Percentiles rank a stretch among this genome's conserved stretches.
Evolutionary conservation across 1,139 yeast genomes (phyloP).

Genomic region (Nadsonia commutata): DNA sequence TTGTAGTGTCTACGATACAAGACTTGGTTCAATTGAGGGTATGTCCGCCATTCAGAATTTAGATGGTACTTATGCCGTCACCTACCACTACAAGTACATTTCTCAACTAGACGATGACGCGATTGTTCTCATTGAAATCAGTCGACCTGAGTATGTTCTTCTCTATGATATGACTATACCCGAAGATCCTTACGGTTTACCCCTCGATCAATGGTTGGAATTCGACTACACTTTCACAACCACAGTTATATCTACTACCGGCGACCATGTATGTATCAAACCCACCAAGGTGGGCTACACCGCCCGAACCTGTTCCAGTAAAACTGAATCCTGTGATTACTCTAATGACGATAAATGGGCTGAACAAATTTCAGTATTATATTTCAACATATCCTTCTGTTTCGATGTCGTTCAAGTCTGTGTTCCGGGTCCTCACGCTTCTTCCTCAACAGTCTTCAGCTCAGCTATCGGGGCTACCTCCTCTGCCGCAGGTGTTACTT

Average conservation of each 20-base stretch:
- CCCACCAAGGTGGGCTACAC: background rate
- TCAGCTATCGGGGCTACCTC: too few species aligned
- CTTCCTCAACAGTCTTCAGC: too few species aligned
- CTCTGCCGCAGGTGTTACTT: too few species aligned
- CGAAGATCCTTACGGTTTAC: background rate
- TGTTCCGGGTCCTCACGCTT: too few species aligned
- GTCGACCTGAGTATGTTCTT: background rate
- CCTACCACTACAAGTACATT: background rate
- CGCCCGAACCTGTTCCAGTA: background rate
- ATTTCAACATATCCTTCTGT: background rate
- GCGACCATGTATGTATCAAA: background rate
- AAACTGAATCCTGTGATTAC: background rate
- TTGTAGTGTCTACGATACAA: background rate
- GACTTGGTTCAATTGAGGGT: background rate
- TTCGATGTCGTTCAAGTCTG: background rate
- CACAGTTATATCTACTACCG: background rate
- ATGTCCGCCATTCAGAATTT: background rate
- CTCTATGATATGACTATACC: background rate
- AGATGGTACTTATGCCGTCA: background rate
- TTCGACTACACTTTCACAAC: background rate
- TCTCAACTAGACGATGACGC: background rate
- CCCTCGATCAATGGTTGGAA: background rate
- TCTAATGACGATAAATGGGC: background rate
- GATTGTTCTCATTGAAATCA: background rate
- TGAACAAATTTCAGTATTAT: background rate